These are phyloP conservation scores for Sarcomyxa edulis DNA, from an alignment of 768 basidiomycete species.

Conservation along the genomic window DNA sequence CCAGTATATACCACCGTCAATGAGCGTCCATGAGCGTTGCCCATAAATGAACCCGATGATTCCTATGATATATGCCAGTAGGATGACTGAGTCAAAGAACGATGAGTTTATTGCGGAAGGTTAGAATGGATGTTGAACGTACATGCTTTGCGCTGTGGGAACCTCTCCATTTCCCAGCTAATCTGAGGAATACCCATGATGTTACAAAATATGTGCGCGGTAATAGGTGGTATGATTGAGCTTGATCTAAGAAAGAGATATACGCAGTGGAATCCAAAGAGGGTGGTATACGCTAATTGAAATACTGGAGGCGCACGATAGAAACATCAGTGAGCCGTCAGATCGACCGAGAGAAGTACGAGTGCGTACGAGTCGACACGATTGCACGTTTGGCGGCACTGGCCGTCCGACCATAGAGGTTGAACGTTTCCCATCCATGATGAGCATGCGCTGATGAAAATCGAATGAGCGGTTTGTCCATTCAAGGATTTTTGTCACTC, in stretches of 20 bases:
- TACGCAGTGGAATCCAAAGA: conserved; percentile 87
- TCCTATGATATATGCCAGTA: conserved; percentile 51
- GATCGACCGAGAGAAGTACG: conserved; percentile 1
- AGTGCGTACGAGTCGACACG: conserved; percentile 44
- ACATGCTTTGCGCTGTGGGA: conserved; percentile 50
- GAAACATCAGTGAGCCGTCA: background rate
- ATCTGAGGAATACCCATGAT: conserved; percentile 86
- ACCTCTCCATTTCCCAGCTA: conserved; percentile 44
- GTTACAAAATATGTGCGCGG: conserved; percentile 90
- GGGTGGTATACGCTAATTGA: conserved; percentile 85
- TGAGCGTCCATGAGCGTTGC: conserved; percentile 47
- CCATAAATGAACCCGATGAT: conserved; percentile 50
- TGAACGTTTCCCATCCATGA: conserved; percentile 85
- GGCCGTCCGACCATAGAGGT: conserved; percentile 61
- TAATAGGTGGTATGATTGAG: conserved; percentile 72
- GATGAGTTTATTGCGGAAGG: conserved; percentile 8
- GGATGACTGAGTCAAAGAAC: conserved; percentile 38
- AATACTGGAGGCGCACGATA: too few relatives aligned
- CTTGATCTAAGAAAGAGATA: conserved; percentile 85
- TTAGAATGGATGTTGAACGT: conserved; percentile 19
- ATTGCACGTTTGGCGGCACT: conserved; percentile 62
- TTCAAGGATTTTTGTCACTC: conserved; percentile 17
- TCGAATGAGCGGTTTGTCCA: background rate
- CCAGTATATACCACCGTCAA: conserved; percentile 39
- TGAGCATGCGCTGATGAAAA: conserved; percentile 73